phyloP scores from a whole-genome alignment of 805 yeast genomes.

The Candida nanaspora region DNA sequence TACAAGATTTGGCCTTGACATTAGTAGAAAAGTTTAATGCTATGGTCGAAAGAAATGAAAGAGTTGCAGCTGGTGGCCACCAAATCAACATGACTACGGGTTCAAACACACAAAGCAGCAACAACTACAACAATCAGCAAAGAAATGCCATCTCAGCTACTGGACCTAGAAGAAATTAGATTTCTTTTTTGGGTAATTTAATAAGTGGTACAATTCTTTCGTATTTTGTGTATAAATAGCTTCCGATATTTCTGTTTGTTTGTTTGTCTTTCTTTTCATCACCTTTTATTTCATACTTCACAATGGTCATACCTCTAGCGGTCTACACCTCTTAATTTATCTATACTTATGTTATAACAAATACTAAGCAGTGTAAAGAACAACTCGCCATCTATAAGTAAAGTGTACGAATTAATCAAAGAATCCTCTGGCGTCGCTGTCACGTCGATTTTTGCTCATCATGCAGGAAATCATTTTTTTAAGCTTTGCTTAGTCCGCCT shows the following conservation, averaged over 20 bases:
- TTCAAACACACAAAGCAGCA: constrained; percentile 3
- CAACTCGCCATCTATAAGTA: too few species aligned
- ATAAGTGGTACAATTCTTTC: background rate
- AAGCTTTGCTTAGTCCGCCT: background rate
- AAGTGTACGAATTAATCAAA: too few species aligned
- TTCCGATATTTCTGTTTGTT: background rate
- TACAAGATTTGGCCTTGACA: constrained; percentile 82
- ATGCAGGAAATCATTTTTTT: background rate
- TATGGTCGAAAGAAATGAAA: constrained; percentile 78
- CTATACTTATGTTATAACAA: too few species aligned
- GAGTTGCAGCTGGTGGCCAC: constrained; percentile 72
- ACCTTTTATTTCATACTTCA: background rate
- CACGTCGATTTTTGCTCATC: background rate
- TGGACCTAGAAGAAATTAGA: background rate
- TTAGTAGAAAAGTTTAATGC: constrained; percentile 76
- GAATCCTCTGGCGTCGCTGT: background rate
- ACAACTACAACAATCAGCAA: constrained; percentile 1
- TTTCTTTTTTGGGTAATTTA: background rate
- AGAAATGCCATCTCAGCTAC: background rate
- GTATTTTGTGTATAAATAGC: background rate
- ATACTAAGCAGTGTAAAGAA: too few species aligned
- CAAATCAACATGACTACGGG: constrained; percentile 21
- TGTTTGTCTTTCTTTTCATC: background rate
- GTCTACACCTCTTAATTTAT: background rate
- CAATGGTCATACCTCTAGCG: background rate